phyloP scores from a whole-genome alignment of 495 filamentous ascomycete species.

The Lepraria neglecta region DNA sequence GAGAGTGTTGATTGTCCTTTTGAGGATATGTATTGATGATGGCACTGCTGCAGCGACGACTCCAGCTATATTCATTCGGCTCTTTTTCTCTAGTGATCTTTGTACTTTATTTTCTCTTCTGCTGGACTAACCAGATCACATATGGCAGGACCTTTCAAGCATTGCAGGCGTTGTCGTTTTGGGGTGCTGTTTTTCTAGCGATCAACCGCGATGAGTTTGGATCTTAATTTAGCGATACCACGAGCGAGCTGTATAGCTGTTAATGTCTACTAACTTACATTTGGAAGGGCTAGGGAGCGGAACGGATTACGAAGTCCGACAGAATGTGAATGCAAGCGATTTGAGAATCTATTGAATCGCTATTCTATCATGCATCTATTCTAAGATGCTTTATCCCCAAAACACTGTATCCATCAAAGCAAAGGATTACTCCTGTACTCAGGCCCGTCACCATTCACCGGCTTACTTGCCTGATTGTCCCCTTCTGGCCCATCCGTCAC shows the following conservation, averaged over 20 bases:
- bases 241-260: slow-evolving; percentile 3
- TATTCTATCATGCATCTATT: background rate
- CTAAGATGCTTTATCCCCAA: background rate
- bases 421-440: slow-evolving; percentile 61
- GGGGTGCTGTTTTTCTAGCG: slow-evolving; percentile 4
- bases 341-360: background rate
- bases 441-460: slow-evolving; percentile 39
- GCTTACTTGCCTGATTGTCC: slow-evolving; percentile 33
- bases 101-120: background rate
- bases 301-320: background rate
- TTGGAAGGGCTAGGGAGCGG: background rate
- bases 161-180: slow-evolving; percentile 11
- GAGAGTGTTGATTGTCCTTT: slow-evolving; percentile 93
- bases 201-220: background rate
- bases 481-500: slow-evolving; percentile 26
- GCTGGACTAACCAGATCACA: background rate
- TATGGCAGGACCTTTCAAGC: background rate
- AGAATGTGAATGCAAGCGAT: background rate
- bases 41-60: background rate
- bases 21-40: slow-evolving; percentile 50
- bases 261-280: slow-evolving; percentile 5
- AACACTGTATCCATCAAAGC: slow-evolving; percentile 34
- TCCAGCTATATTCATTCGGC: too few relatives aligned
- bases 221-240: background rate
- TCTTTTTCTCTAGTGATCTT: background rate